These are phyloP conservation scores for Rhazya stricta DNA, from an alignment of 257 asterid species.

Conservation along the genomic window DNA sequence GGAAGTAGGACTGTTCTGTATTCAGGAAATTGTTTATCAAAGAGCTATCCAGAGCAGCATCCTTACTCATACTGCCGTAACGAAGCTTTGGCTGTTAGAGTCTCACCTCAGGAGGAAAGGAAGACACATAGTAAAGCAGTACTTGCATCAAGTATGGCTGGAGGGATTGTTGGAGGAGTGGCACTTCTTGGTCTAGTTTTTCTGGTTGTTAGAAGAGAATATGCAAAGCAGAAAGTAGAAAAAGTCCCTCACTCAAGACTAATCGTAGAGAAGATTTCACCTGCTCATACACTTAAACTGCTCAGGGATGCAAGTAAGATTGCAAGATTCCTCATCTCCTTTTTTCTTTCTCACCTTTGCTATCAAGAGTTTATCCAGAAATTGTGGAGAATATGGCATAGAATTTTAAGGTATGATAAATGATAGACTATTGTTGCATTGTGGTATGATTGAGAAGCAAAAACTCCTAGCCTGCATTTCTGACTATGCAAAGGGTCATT, in stretches of 20 bases:
- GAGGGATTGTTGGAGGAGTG: slow-evolving; percentile 53
- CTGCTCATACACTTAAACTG: slow-evolving; percentile 64
- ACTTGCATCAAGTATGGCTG: slow-evolving; percentile 60
- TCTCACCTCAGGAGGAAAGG: slow-evolving; percentile 40
- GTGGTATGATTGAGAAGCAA: neutral
- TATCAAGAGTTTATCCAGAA: neutral
- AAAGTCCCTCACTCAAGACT: slow-evolving; percentile 36
- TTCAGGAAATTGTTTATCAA: slow-evolving; percentile 61
- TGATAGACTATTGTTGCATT: neutral
- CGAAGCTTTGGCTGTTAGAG: slow-evolving; percentile 79
- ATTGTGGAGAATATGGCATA: neutral
- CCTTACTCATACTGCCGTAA: slow-evolving; percentile 54
- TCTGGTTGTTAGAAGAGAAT: slow-evolving; percentile 39
- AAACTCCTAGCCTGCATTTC: neutral
- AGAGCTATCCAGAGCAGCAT: slow-evolving; percentile 35
- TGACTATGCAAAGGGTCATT: neutral
- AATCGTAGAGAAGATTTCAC: slow-evolving; percentile 54
- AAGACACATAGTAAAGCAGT: slow-evolving; percentile 35
- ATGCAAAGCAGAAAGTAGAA: slow-evolving; percentile 27
- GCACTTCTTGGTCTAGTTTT: slow-evolving; percentile 46
- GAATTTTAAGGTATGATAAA: neutral
- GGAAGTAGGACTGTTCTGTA: slow-evolving; percentile 29
- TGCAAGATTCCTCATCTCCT: neutral
- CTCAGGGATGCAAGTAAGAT: slow-evolving; percentile 83
- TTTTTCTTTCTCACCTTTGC: neutral